Evolutionary conservation across 2,329 filamentous ascomycete species (phyloP).

Genomic region (Ceratocystiopsis minuta): DNA sequence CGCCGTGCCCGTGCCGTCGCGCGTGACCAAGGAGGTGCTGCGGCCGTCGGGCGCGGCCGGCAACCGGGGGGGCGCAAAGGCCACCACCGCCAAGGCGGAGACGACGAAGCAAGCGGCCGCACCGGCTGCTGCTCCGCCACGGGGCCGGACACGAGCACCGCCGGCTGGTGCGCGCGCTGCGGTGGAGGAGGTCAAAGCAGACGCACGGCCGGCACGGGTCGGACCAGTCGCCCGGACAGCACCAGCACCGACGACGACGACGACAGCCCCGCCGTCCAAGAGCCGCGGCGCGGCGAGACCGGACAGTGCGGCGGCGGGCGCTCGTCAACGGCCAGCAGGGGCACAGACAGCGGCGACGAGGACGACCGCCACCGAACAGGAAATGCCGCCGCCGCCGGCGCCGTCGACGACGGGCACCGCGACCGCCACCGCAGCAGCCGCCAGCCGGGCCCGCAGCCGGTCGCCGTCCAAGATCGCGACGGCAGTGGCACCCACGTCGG

Average conservation of each 20-base stretch:
- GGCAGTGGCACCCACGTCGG: neutral
- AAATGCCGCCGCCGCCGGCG: neutral
- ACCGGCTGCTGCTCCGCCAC: neutral
- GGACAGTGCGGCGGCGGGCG: no score
- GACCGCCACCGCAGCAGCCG: neutral
- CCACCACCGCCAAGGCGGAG: no score
- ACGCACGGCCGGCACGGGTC: no score
- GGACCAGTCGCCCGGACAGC: no score
- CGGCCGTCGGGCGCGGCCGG: constrained; percentile 32
- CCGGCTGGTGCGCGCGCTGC: no score
- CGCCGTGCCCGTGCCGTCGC: constrained; percentile 20
- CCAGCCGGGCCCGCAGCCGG: constrained; percentile 6
- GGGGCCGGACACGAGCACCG: no score
- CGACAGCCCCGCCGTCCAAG: neutral
- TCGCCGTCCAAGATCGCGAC: constrained; percentile 8
- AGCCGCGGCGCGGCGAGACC: neutral
- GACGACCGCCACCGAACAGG: constrained; percentile 7
- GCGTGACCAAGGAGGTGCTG: constrained; percentile 12
- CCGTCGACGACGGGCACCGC: neutral
- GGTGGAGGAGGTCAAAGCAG: neutral
- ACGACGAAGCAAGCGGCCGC: neutral
- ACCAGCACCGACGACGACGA: no score
- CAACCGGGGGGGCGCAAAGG: constrained; percentile 19
- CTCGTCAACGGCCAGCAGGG: no score
- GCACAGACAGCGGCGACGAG: constrained; percentile 7